Evolutionary conservation across 495 filamentous ascomycete species (phyloP), one percentile per base, ranked within the genome.

Genomic region (Viridothelium virens): DNA sequence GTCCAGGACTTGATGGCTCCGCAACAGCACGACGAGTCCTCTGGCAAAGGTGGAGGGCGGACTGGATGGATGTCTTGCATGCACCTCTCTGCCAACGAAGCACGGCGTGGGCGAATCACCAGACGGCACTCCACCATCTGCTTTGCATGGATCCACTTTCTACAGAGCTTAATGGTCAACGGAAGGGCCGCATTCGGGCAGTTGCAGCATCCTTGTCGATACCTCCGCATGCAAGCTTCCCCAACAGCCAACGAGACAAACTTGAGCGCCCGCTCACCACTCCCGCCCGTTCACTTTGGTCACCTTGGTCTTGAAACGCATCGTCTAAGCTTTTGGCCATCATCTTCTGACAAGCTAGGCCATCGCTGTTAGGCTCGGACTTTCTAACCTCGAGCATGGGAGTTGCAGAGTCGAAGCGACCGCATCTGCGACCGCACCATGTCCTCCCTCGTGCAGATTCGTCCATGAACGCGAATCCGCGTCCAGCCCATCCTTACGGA

Each of bases 41-140:
- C 14, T 36, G 48, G 16, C 25, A 12, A 18, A 34, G 53, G 31
- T 11, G 53, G 53, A 11, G 53, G 53, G 11, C 11, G 11, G 5
- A 1, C 18, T 59, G 53, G 31, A 18, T 59, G 31, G 7, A 33
- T 59, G 53, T 34, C 53, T 59, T 33, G 53, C 53, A 59, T 59
- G 53, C 48, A 53, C 41, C 25, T 53, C 48, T 14, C 10, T 53
- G 48, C 53, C 53, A 59, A 59, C 53, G 31, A 59, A 59, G 53
- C 53, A 59, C 25, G 41, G 7, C 41, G 6, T 44, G 41, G 41
- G 7, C n/a, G 7, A 53, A 53, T 53, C 48, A 53, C 48, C 48
- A 14, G 48, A 53, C 48, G 11, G 48, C 48, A 14, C 41, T 46
- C 41, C 41, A 5, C 48, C n/a, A 25, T 25, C 25, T 25, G 25